These are phyloP conservation scores for Phytophthora rubi DNA, from an alignment of 352 stramenopile genomes.

Conservation along the genomic window DNA sequence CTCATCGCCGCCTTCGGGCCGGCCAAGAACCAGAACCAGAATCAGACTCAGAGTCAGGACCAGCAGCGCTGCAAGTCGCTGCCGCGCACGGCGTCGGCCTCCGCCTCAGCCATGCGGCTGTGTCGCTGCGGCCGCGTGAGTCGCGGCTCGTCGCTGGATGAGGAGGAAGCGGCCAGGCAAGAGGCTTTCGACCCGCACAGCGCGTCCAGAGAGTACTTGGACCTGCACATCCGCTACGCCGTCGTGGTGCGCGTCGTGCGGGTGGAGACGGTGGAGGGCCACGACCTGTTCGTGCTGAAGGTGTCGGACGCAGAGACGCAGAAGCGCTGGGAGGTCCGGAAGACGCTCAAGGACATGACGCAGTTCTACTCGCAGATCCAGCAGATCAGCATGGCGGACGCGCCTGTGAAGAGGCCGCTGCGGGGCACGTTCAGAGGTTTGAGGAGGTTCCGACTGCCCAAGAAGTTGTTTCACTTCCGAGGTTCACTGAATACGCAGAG, in stretches of 20 bases:
- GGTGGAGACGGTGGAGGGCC: constrained; percentile 45
- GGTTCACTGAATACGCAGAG: constrained; percentile 61
- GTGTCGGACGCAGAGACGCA: constrained; percentile 63
- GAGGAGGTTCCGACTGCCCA: constrained; percentile 57
- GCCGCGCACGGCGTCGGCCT: constrained; percentile 30
- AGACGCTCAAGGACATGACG: constrained; percentile 68
- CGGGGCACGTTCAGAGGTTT: constrained; percentile 65
- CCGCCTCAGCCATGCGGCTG: constrained; percentile 24
- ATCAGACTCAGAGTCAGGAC: not conserved
- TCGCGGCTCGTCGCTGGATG: constrained; percentile 12
- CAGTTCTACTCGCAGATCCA: constrained; percentile 68
- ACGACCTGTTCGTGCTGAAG: constrained; percentile 51
- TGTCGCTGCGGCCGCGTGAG: constrained; percentile 33
- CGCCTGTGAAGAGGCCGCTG: constrained; percentile 57
- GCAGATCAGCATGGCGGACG: constrained; percentile 52
- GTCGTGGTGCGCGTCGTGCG: constrained; percentile 51
- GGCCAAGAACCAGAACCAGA: constrained; percentile 33
- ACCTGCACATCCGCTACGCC: constrained; percentile 53
- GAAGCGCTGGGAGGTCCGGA: constrained; percentile 61
- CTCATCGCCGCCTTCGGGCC: constrained; percentile 47
- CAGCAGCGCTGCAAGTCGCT: constrained; percentile 19
- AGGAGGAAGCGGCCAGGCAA: constrained; percentile 12
- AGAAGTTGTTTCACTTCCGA: constrained; percentile 60
- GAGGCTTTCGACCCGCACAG: constrained; percentile 36
- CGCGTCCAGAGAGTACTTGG: constrained; percentile 52